phyloP scores from a whole-genome alignment of 352 stramenopile species.

The Phytopythium ostracodes region DNA sequence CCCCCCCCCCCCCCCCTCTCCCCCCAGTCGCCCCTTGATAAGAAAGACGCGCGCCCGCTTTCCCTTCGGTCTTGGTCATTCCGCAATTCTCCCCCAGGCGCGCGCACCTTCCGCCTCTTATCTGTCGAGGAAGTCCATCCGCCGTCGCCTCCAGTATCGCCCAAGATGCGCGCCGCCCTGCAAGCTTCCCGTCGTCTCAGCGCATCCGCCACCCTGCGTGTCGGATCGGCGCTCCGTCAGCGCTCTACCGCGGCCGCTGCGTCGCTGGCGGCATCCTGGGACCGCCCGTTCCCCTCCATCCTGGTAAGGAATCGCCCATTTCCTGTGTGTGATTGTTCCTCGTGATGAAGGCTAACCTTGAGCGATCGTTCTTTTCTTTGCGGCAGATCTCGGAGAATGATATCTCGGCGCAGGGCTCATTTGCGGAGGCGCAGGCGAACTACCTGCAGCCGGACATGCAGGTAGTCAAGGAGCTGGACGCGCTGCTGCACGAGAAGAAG shows the following conservation, averaged over 20 bases:
- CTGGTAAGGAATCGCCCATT: slow-evolving; percentile 33
- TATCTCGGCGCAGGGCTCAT: slow-evolving; percentile 80
- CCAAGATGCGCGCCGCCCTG: slow-evolving; percentile 31
- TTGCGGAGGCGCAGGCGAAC: slow-evolving; percentile 85
- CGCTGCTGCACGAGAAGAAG: slow-evolving; percentile 87
- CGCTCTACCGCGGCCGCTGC: slow-evolving; percentile 27
- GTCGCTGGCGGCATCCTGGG: slow-evolving; percentile 66
- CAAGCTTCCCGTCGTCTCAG: slow-evolving; percentile 22
- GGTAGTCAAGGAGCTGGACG: slow-evolving; percentile 84
- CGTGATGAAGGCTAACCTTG: background rate
- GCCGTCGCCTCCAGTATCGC: background rate
- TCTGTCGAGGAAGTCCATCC: slow-evolving; percentile 1
- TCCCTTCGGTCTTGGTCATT: slow-evolving; percentile 8
- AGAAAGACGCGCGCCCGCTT: slow-evolving; percentile 1
- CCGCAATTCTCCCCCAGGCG: slow-evolving; percentile 8
- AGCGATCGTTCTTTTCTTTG: background rate
- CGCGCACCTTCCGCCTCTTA: background rate
- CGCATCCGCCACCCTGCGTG: slow-evolving; percentile 2
- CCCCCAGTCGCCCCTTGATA: background rate
- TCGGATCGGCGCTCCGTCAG: background rate
- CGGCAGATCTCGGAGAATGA: slow-evolving; percentile 66
- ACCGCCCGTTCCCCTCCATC: slow-evolving; percentile 74
- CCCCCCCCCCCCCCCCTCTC: background rate
- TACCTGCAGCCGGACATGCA: slow-evolving; percentile 85
- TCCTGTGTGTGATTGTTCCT: background rate